phyloP scores from a whole-genome alignment of 2,329 filamentous ascomycete genomes.

The Tolypocladium tropicale region DNA sequence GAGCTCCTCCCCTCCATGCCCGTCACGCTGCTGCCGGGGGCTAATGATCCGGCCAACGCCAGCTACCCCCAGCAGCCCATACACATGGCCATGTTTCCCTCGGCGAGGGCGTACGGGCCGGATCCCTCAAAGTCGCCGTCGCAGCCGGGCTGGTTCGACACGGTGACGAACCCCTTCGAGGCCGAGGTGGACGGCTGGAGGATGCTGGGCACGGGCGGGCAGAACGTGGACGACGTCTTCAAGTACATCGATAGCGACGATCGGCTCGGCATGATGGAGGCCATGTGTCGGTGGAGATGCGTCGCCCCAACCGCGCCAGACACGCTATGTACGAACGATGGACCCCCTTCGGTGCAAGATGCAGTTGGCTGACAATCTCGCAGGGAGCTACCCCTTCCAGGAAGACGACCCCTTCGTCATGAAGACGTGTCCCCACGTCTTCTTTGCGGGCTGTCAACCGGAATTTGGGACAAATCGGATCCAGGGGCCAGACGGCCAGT shows the following conservation, averaged over 20 bases:
- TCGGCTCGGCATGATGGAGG: conserved; percentile 82
- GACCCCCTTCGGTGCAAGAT: background rate
- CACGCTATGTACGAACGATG: conserved; percentile 67
- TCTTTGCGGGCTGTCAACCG: conserved; percentile 80
- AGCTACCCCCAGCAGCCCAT: conserved; percentile 89
- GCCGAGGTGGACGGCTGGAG: conserved; percentile 85
- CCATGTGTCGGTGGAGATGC: conserved; percentile 85
- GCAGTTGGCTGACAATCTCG: conserved; percentile 11
- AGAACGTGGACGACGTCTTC: conserved; percentile 88
- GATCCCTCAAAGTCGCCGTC: conserved; percentile 22
- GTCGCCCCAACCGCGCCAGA: conserved; percentile 91
- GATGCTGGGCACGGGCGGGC: conserved; percentile 76
- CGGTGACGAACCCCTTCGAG: conserved; percentile 88
- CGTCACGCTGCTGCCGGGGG: conserved; percentile 78
- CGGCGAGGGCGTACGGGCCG: conserved; percentile 56
- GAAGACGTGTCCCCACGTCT: conserved; percentile 76
- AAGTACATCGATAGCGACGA: conserved; percentile 78
- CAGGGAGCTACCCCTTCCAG: conserved; percentile 94
- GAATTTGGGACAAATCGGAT: conserved; percentile 64
- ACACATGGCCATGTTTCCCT: conserved; percentile 83
- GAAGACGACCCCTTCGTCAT: conserved; percentile 87
- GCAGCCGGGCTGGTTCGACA: conserved; percentile 68
- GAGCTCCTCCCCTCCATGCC: conserved; percentile 77
- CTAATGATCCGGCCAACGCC: conserved; percentile 76
- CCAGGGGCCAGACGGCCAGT: conserved; percentile 55